Percentiles rank a stretch among this genome's conserved stretches.
Conservation (phyloP, 441 rosid genomes). For the Gossypium schwendimanii region DNA sequence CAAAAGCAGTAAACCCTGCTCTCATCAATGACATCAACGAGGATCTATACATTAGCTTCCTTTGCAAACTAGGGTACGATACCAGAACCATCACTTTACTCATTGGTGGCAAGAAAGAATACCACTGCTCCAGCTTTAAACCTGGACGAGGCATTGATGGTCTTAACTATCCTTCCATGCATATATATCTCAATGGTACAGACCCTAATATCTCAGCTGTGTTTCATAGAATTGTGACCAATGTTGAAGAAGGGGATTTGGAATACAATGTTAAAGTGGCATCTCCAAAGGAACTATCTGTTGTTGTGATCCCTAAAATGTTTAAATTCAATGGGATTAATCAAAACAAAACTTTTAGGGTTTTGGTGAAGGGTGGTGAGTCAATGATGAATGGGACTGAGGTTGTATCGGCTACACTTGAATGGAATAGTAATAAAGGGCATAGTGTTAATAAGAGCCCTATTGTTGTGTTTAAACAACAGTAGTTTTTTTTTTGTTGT, state of each 20-base stretch:
- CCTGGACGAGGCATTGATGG: constrained; percentile 45
- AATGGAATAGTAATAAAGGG: constrained; percentile 47
- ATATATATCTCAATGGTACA: constrained; percentile 22
- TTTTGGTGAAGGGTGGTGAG: not conserved
- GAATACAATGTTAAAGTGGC: constrained; percentile 33
- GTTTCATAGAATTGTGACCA: constrained; percentile 44
- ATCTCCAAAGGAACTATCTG: constrained; percentile 31
- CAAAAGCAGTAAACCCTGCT: constrained; percentile 44
- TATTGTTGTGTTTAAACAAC: constrained; percentile 33
- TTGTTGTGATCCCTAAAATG: constrained; percentile 32
- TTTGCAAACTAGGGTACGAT: constrained; percentile 55
- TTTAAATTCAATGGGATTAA: not conserved
- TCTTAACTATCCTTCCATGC: constrained; percentile 62
- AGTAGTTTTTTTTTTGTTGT: not conserved
- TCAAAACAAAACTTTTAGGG: not conserved
- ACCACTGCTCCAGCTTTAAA: constrained; percentile 42
- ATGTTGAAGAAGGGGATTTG: constrained; percentile 33
- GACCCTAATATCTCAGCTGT: constrained; percentile 25
- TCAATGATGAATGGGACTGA: not conserved
- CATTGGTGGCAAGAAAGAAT: constrained; percentile 34
- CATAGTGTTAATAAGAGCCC: constrained; percentile 53
- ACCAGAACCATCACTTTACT: constrained; percentile 39
- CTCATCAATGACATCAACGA: constrained; percentile 40
- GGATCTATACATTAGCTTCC: constrained; percentile 35
- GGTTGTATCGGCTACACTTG: constrained; percentile 36